phyloP scores from a whole-genome alignment of 108 stramenopile species.

The Skeletonema grethae region DNA sequence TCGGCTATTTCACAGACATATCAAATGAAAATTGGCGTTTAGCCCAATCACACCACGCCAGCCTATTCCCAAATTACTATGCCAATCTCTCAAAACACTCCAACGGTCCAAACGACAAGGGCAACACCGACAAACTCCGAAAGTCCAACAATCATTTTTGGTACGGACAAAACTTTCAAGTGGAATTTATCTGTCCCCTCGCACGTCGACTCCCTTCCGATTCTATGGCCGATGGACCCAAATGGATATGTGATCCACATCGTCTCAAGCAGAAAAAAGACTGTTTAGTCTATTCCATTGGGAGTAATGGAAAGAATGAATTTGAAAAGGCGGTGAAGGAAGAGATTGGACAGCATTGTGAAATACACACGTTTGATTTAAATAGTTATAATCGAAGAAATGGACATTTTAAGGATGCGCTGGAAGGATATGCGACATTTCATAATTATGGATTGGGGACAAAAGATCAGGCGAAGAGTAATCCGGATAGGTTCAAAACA shows the following conservation, averaged over 20 bases:
- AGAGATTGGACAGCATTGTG: conserved; percentile 42
- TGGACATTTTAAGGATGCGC: conserved; percentile 35
- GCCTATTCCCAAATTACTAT: conserved; percentile 32
- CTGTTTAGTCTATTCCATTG: conserved; percentile 60
- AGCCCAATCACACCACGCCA: conserved; percentile 24
- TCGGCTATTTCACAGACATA: conserved; percentile 37
- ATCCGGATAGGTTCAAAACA: conserved; percentile 31
- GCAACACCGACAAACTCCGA: neutral
- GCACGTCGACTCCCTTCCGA: conserved; percentile 45
- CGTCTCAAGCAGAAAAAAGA: conserved; percentile 38
- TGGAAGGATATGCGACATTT: conserved; percentile 27
- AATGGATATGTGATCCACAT: conserved; percentile 61
- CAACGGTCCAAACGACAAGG: conserved; percentile 35
- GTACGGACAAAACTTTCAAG: conserved; percentile 60
- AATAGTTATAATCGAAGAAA: conserved; percentile 33
- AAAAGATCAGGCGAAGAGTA: neutral
- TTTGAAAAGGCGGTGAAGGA: conserved; percentile 60
- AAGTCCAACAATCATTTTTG: conserved; percentile 10
- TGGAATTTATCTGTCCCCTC: conserved; percentile 53
- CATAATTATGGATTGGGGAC: conserved; percentile 44
- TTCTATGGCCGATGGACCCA: conserved; percentile 49
- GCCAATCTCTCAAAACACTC: conserved; percentile 16
- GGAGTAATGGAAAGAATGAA: conserved; percentile 53
- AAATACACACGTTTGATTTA: conserved; percentile 59
- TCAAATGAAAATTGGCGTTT: conserved; percentile 31